Conservation (phyloP, 495 filamentous ascomycete genomes). For the Penicillium lagena region DNA sequence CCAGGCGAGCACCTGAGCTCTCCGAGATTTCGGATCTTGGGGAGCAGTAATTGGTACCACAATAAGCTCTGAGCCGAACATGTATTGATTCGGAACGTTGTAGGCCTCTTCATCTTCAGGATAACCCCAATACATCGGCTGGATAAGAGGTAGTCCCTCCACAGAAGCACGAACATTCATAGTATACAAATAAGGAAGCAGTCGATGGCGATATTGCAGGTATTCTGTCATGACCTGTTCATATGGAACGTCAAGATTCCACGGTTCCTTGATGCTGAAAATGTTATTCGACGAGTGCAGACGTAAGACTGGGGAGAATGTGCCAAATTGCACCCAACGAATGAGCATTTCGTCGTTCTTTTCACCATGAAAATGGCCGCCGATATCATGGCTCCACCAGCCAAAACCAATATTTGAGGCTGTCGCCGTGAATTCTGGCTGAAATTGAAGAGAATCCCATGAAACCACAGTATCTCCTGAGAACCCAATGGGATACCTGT, state of each 20-base stretch:
- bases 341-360: slow-evolving; percentile 47
- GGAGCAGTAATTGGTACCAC: slow-evolving; percentile 47
- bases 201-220: slow-evolving; percentile 42
- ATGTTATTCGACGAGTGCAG: slow-evolving; percentile 46
- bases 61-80: slow-evolving; percentile 47
- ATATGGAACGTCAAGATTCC: slow-evolving; percentile 38
- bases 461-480: slow-evolving; percentile 51
- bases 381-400: slow-evolving; percentile 62
- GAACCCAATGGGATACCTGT: slow-evolving; percentile 57
- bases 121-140: slow-evolving; percentile 57
- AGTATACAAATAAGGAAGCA: slow-evolving; percentile 53
- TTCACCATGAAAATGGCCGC: slow-evolving; percentile 46
- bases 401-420: slow-evolving; percentile 59
- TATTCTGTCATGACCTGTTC: slow-evolving; percentile 35
- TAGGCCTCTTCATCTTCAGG: slow-evolving; percentile 41
- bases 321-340: slow-evolving; percentile 53
- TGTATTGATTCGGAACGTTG: slow-evolving; percentile 43
- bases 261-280: slow-evolving; percentile 53
- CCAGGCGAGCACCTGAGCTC: slow-evolving; percentile 40
- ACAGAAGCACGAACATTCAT: slow-evolving; percentile 41
- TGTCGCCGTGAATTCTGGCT: slow-evolving; percentile 57
- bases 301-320: slow-evolving; percentile 51
- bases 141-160: slow-evolving; percentile 41
- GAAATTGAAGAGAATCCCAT: slow-evolving; percentile 52
- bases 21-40: slow-evolving; percentile 25